Evolutionary conservation across 2,329 filamentous ascomycete genomes (phyloP).

Genomic region (Pseudogymnoascus sp.): DNA sequence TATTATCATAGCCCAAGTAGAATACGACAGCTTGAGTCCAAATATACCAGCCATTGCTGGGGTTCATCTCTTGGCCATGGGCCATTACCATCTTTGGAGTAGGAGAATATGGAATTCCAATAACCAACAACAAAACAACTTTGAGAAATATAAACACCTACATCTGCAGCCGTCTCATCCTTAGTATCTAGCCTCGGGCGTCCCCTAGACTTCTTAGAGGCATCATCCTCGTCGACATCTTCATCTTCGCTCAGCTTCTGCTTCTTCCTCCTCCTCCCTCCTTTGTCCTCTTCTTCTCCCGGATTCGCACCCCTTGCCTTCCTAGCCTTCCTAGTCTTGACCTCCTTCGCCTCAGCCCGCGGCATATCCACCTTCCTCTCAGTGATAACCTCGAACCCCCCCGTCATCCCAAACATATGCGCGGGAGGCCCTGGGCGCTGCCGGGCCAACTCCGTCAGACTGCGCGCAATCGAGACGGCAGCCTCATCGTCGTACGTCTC

Average conservation of each 20-base stretch:
- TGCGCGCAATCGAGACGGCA: conserved; percentile 15
- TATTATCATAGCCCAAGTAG: not conserved
- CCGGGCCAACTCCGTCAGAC: conserved; percentile 10
- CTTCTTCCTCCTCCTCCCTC: conserved; percentile 25
- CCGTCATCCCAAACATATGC: conserved; percentile 21
- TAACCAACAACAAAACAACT: conserved; percentile 7
- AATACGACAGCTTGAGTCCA: not conserved
- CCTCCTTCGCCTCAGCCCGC: not conserved
- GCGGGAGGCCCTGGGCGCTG: conserved; percentile 12
- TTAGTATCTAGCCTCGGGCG: conserved; percentile 68
- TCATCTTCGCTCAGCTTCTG: conserved; percentile 27
- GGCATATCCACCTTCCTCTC: not conserved
- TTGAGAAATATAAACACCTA: conserved; percentile 39
- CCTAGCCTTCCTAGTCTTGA: conserved; percentile 3
- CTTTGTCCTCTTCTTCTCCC: conserved; percentile 17
- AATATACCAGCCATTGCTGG: not conserved
- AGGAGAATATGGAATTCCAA: conserved; percentile 11
- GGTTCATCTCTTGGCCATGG: not conserved
- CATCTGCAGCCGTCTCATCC: conserved; percentile 70
- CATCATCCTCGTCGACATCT: conserved; percentile 35
- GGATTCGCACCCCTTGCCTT: conserved; percentile 13
- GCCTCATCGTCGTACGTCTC: conserved; percentile 37
- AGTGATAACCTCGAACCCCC: not conserved
- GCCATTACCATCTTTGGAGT: not conserved
- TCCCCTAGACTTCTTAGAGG: conserved; percentile 57